Evolutionary conservation across 768 basidiomycete genomes (phyloP), one percentile per base, ranked within the genome.

Genomic region (Collybiopsis luxurians): DNA sequence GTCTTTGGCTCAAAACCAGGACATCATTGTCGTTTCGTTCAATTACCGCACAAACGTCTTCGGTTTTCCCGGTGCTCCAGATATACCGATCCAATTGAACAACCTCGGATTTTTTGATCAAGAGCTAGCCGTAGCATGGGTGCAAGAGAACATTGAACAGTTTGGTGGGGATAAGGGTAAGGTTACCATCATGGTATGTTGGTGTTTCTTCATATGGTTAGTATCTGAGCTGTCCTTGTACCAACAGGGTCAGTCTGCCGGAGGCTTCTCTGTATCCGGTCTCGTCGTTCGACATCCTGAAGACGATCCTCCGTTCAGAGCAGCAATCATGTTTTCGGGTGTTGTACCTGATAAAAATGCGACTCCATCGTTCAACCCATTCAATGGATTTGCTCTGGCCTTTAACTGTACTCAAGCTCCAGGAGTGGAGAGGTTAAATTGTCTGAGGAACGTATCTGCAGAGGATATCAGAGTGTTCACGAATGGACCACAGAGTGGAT

Each of bases 101-200:
- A 78, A 79, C 50, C 66, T 64, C 0, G 77, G 77, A 2, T 64
- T 79, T 17, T 61, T 73, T 15, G 78, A 79, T 58, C 75, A 78
- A 58, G 62, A 72, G n/a, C 71, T 69, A 0, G 74, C 72, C 0
- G 54, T 78, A 19, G 70, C 74, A 56, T 78, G 77, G 77, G 66
- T 76, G 1, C 71, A 74, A 57, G 61, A 70, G 27, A 67, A 76
- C 50, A 76, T 79, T 11, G 19, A 40, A 9, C 45, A 65, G n/a
- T 75, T 76, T 50, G 75, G 73, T 2, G 73, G 73, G 0, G 61
- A 73, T 53, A 71, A 69, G 6, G 59, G 60, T 10, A 61, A 66
- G 39, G 66, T 74, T 10, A 70, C 75, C 17, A 72, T 79, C 23
- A 47, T 47, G 34, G 58, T 63, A 34, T 71, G 73, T 2, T n/a